These are phyloP conservation scores for Penicillium atrosanguineum DNA, from an alignment of 495 filamentous ascomycete genomes.

Conservation along the genomic window DNA sequence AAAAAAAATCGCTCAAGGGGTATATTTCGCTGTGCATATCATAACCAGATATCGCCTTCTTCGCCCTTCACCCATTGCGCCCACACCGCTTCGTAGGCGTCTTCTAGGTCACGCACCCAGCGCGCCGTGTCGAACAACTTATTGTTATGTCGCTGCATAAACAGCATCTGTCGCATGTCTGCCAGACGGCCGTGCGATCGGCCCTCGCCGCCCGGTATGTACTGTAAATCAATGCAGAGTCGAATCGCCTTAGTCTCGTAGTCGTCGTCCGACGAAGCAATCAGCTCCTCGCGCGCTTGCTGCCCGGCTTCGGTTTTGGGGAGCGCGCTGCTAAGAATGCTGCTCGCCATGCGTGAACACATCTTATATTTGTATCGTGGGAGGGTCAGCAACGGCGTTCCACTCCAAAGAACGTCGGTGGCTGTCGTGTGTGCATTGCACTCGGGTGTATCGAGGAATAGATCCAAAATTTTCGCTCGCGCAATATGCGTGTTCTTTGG, in stretches of 20 bases:
- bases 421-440: constrained; percentile 99
- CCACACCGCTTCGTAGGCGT: constrained; percentile 87
- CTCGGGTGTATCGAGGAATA: constrained; percentile 96
- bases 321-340: constrained; percentile 85
- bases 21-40: constrained; percentile 40
- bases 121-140: constrained; percentile 87
- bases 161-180: constrained; percentile 76
- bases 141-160: constrained; percentile 75
- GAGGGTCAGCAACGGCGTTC: constrained; percentile 89
- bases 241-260: constrained; percentile 81
- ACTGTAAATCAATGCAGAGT: constrained; percentile 66
- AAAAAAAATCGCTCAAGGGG: constrained; percentile 38
- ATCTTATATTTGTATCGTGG: constrained; percentile 97
- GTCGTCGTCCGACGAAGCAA: constrained; percentile 69
- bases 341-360: constrained; percentile 97
- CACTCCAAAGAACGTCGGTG: constrained; percentile 93
- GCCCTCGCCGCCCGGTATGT: constrained; percentile 51
- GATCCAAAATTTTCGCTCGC: constrained; percentile 84
- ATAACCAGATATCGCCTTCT: constrained; percentile 85
- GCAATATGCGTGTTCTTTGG: constrained; percentile 94
- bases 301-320: constrained; percentile 65
- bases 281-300: constrained; percentile 70
- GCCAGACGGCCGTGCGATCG: constrained; percentile 64
- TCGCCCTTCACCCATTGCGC: constrained; percentile 78
- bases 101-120: constrained; percentile 91